Percentiles rank a stretch among this genome's conserved stretches.
These are phyloP conservation scores for Xylaria hypoxylon DNA, from an alignment of 2,329 filamentous ascomycete genomes.

Conservation along the genomic window DNA sequence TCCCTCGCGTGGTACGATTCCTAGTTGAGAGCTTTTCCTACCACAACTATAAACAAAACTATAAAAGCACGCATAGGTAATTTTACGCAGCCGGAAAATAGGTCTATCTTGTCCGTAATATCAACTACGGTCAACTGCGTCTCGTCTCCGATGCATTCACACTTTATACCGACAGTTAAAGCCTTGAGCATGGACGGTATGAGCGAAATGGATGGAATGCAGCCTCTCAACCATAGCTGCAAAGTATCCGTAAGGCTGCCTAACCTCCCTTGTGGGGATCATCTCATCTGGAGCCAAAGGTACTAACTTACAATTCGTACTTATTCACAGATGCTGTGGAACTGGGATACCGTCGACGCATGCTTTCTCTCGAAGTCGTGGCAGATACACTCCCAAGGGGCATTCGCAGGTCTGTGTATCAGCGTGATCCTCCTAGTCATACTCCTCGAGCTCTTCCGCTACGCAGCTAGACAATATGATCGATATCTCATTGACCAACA, in stretches of 20 bases:
- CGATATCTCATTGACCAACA: slow-evolving; percentile 64
- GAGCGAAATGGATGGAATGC: slow-evolving; percentile 7
- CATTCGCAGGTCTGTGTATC: slow-evolving; percentile 84
- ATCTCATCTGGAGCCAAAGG: background rate
- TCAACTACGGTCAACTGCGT: background rate
- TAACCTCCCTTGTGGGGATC: background rate
- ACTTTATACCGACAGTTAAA: slow-evolving; percentile 19
- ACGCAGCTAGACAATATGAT: slow-evolving; percentile 78
- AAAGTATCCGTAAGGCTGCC: slow-evolving; percentile 43
- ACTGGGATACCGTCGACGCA: slow-evolving; percentile 78
- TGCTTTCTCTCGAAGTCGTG: slow-evolving; percentile 80
- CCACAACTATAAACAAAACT: background rate
- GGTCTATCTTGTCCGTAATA: background rate
- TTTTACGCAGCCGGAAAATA: background rate
- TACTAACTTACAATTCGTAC: background rate
- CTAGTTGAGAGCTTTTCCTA: background rate
- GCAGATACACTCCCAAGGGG: slow-evolving; percentile 75
- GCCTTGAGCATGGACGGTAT: slow-evolving; percentile 29
- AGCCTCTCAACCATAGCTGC: slow-evolving; percentile 28
- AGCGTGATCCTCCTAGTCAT: slow-evolving; percentile 81
- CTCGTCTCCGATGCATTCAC: background rate
- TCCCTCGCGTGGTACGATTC: background rate
- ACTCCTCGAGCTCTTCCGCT: slow-evolving; percentile 77
- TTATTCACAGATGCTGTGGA: slow-evolving; percentile 77
- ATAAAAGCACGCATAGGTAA: background rate